phyloP scores from a whole-genome alignment of 305 asterid species.

The Fraxinus sp. region DNA sequence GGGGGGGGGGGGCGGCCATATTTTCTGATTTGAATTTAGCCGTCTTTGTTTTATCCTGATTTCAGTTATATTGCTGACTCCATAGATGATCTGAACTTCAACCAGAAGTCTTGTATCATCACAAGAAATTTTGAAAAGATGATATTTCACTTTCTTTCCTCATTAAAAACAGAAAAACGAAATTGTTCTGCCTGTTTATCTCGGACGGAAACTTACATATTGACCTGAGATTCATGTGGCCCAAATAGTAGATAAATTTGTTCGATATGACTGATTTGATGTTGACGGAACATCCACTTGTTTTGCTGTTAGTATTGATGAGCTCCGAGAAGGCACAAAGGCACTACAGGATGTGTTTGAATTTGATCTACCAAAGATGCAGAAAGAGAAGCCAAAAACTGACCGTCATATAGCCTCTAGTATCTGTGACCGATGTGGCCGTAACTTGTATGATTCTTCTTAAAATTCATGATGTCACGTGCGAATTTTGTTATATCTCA shows the following conservation, averaged over 20 bases:
- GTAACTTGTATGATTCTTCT: conserved; percentile 48
- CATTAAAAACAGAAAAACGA: neutral
- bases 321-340: conserved; percentile 70
- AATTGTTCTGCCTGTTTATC: neutral
- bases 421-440: conserved; percentile 74
- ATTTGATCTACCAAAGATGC: conserved; percentile 66
- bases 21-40: neutral
- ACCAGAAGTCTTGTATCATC: neutral
- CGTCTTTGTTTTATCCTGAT: neutral
- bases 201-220: neutral
- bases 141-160: neutral
- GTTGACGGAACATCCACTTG: conserved; percentile 6
- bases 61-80: neutral
- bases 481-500: neutral
- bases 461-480: conserved; percentile 6
- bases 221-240: neutral
- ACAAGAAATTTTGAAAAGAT: neutral
- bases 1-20: neutral
- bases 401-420: conserved; percentile 32
- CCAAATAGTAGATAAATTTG: neutral
- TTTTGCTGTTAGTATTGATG: conserved; percentile 56
- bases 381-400: conserved; percentile 48
- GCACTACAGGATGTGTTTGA: conserved; percentile 69
- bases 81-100: neutral
- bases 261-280: neutral